phyloP scores from a whole-genome alignment of 2,329 filamentous ascomycete genomes.

The Trichoderma hamatum region DNA sequence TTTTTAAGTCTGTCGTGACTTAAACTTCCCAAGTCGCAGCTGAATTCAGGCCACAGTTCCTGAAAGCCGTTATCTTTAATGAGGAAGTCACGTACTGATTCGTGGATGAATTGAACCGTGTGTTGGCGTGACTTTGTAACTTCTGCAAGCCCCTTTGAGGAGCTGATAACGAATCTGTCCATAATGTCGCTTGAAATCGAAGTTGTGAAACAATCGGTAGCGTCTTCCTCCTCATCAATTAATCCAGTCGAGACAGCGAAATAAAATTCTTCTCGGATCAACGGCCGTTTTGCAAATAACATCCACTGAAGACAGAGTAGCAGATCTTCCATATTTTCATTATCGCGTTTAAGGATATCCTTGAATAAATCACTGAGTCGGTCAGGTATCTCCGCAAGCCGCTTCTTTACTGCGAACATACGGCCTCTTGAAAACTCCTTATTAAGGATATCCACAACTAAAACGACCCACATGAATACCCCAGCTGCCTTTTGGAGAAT shows the following conservation, averaged over 20 bases:
- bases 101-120: conserved; percentile 48
- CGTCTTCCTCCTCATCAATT: neutral
- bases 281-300: conserved; percentile 50
- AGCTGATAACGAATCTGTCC: conserved; percentile 40
- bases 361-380: conserved; percentile 53
- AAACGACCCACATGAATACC: conserved; percentile 50
- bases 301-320: conserved; percentile 55
- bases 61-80: conserved; percentile 40
- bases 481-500: conserved; percentile 44
- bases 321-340: conserved; percentile 44
- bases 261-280: conserved; percentile 51
- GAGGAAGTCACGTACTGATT: conserved; percentile 54
- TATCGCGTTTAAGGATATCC: conserved; percentile 54
- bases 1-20: conserved; percentile 16
- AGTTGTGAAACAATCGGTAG: fast-evolving
- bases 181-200: conserved; percentile 41
- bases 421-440: conserved; percentile 37
- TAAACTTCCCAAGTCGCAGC: neutral
- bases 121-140: conserved; percentile 34
- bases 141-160: conserved; percentile 52
- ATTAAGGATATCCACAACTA: conserved; percentile 47
- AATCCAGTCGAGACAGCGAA: conserved; percentile 29
- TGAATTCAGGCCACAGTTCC: conserved; percentile 8
- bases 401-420: conserved; percentile 30
- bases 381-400: conserved; percentile 42